Evolutionary conservation across 2,329 filamentous ascomycete species (phyloP).

Genomic region (Phaeosphaeria sp.): DNA sequence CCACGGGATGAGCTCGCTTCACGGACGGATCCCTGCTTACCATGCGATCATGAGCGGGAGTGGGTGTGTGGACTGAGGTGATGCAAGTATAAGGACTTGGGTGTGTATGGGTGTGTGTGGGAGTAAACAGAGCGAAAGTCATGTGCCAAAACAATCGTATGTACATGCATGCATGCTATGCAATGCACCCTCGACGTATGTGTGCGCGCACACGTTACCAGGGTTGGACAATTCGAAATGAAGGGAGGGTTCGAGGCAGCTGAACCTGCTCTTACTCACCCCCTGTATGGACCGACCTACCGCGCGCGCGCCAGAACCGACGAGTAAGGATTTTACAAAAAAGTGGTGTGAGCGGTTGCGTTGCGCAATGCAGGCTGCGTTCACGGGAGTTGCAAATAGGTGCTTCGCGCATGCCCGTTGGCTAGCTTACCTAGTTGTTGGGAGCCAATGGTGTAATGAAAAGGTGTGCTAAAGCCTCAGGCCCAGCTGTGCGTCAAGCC

Average conservation of each 20-base stretch:
- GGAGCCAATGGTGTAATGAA: conserved; percentile 1
- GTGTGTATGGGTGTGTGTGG: too few relatives aligned
- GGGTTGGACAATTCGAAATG: neutral
- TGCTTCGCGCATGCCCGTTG: neutral
- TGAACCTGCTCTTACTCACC: neutral
- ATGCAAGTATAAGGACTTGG: too few relatives aligned
- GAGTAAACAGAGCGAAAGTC: too few relatives aligned
- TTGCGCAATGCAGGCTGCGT: too few relatives aligned
- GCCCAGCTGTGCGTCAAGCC: too few relatives aligned
- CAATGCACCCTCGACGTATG: too few relatives aligned
- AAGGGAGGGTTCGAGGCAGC: neutral
- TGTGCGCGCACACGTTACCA: neutral
- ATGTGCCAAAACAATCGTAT: neutral
- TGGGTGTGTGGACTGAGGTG: too few relatives aligned
- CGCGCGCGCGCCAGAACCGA: neutral
- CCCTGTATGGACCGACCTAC: neutral
- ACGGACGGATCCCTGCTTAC: neutral
- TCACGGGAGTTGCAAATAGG: too few relatives aligned
- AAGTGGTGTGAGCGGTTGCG: neutral
- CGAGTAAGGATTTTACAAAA: neutral
- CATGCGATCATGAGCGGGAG: neutral
- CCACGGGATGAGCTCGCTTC: neutral
- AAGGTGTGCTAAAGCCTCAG: neutral
- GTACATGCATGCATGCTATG: too few relatives aligned
- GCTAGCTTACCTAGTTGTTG: conserved; percentile 7